Evolutionary conservation across 208 protist species (phyloP).

Genomic region (Leptomonas seymouri): DNA sequence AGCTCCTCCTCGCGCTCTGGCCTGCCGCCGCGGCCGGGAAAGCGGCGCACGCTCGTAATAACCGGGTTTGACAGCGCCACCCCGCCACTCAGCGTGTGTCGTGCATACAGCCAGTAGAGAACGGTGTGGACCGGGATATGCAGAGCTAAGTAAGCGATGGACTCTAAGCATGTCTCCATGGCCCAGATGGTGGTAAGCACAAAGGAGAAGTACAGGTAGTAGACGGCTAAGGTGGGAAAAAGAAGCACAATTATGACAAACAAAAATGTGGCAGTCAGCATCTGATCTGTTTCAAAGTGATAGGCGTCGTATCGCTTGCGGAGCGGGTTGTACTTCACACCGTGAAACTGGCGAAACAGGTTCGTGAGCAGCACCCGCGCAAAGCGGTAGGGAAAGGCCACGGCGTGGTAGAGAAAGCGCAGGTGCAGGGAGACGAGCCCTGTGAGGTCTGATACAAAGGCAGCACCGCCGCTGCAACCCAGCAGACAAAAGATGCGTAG

Average conservation of each 20-base stretch:
- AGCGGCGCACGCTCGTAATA: constrained; percentile 45
- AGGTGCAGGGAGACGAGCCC: constrained; percentile 85
- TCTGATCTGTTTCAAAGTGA: constrained; percentile 91
- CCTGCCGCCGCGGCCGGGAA: constrained; percentile 14
- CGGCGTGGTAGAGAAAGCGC: constrained; percentile 69
- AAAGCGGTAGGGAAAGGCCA: constrained; percentile 74
- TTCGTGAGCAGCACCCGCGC: constrained; percentile 49
- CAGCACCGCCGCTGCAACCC: constrained; percentile 74
- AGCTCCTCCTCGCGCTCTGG: constrained; percentile 19
- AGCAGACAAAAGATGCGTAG: constrained; percentile 73
- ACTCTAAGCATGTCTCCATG: constrained; percentile 60
- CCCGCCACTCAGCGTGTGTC: constrained; percentile 32
- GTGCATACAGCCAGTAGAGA: constrained; percentile 49
- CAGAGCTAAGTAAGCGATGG: constrained; percentile 55
- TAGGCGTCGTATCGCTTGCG: constrained; percentile 86
- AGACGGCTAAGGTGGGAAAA: constrained; percentile 90
- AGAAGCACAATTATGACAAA: constrained; percentile 91
- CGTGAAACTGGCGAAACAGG: constrained; percentile 88
- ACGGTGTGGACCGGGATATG: constrained; percentile 70
- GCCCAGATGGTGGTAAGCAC: constrained; percentile 57
- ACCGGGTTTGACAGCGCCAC: constrained; percentile 47
- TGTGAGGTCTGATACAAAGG: constrained; percentile 81
- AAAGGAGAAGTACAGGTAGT: constrained; percentile 93
- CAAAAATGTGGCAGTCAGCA: constrained; percentile 91
- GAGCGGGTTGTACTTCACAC: constrained; percentile 94